Evolutionary conservation across 768 basidiomycete species (phyloP), one percentile per base, ranked within the genome.

Genomic region (Botryobasidium botryosum): DNA sequence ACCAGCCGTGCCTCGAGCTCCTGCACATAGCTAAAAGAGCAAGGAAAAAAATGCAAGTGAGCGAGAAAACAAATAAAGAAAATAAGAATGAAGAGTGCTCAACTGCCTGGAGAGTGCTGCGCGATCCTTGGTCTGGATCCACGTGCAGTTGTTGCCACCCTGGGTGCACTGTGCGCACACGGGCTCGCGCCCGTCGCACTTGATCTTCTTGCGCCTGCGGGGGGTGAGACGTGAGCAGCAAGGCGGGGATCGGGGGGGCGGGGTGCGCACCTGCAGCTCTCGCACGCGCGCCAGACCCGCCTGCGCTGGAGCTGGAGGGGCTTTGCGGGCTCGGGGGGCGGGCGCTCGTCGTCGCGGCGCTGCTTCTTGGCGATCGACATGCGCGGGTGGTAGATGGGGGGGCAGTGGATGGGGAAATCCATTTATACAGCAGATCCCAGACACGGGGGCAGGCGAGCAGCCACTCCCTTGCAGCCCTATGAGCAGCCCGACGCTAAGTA

Each of bases 31-130:
- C 85, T 87, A 31, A 41, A 35, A 41, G 32, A 13, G 17, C 20
- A 26, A 42, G 37, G 36, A 7, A 44, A 23, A 18, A 21, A 37
- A 27, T 12, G 8, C 27, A 27, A 44, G 43, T 12, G 40, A 44
- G 27, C 23, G 29, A 35, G 35, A 35, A 17, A 18, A 29, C 17
- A 24, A 44, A 44, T 29, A 25, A 24, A 18, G 25, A 32, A 26
- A 8, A 56, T 52, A 47, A 51, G 45, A 44, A 44, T 27, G 44
- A 29, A 40, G 49, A 3, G 43, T 69, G 85, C 51, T 58, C n/a
- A n/a, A 88, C 85, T 88, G 85, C 68, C 85, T 70, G 57, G 86
- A 88, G 51, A 87, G 64, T 4, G 85, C 85, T 20, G 85, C 85
- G 55, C 85, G 75, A 61, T 88, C 85, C 64, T 85, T 87, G 5